Percentiles rank a stretch among this genome's conserved stretches.
Evolutionary conservation across 108 stramenopile genomes (phyloP).

Genomic region (Pseudonitzschia delicatissima): DNA sequence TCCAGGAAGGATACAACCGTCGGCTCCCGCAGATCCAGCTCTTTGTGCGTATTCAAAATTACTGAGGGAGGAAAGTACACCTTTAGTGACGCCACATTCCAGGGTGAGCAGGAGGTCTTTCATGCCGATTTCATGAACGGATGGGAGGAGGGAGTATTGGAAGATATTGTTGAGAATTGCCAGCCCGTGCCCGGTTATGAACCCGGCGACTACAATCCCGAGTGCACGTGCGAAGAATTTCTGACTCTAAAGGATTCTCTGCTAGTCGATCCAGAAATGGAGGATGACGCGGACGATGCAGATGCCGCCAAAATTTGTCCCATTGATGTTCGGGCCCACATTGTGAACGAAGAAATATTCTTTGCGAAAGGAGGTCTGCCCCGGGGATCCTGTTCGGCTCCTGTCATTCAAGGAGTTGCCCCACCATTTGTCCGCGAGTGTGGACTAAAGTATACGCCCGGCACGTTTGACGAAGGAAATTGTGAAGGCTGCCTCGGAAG

Average conservation of each 20-base stretch:
- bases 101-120: constrained; percentile 8
- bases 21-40: constrained; percentile 36
- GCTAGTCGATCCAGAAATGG: too few relatives aligned
- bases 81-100: neutral
- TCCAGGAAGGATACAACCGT: constrained; percentile 8
- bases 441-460: neutral
- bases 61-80: constrained; percentile 20
- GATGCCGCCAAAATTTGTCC: constrained; percentile 22
- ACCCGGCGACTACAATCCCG: constrained; percentile 23
- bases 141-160: constrained; percentile 26
- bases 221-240: constrained; percentile 16
- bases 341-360: constrained; percentile 26
- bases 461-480: neutral
- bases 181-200: constrained; percentile 3
- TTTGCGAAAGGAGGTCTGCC: neutral
- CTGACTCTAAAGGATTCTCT: constrained; percentile 15
- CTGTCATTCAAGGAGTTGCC: too few relatives aligned
- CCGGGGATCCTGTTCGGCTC: constrained; percentile 1
- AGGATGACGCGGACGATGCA: too few relatives aligned
- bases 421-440: too few relatives aligned
- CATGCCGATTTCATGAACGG: constrained; percentile 26
- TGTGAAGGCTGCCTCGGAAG: neutral
- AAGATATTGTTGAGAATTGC: constrained; percentile 34
- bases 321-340: constrained; percentile 19
- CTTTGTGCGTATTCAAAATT: constrained; percentile 28